Evolutionary conservation across 139 green algal species (phyloP), one percentile per base, ranked within the genome.

Genomic region (Picochlorum sp.): DNA sequence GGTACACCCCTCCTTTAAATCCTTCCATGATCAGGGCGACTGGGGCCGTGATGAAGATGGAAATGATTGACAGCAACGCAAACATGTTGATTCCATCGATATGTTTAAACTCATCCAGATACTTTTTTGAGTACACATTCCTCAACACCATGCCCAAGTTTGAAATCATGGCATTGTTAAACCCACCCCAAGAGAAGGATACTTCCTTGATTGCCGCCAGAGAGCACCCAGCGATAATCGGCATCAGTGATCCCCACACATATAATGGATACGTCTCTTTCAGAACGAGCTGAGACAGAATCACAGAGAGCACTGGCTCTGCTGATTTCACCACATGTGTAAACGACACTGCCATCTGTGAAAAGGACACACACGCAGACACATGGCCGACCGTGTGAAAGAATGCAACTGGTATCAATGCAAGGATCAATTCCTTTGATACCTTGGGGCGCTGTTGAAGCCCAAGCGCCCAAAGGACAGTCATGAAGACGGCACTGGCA

Each of bases 21-120:
- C 65, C 70, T 75, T 96, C 88, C 28, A 92, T 61, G 10, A 81
- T 14, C 24, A 85, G 41, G 0, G 86, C 83, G 7, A 77, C 76
- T 20, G 88, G 88, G n/a, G 77, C 60, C 66, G 82, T 90, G 72
- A 84, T 92, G 4, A 92, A 3, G 26, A 94, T 73, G 10, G 85
- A 90, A 2, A 82, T 77, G 54, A 94, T 87, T 63, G 83, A 91
- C 51, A 96, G 86, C 54, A 95, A 76, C 18, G 80, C 88, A 76
- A 95, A 96, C 55, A 96, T 79, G 77, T 96, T 96, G 77, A 94
- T 96, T 58, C 88, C 88, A 57, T 94, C 86, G n/a, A 95, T 85
- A 63, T 90, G 59, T 75, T 92, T 92, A 70, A 88, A 90, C 51
- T 94, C 77, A 31, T 77, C 82, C n/a, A 95, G 83, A 57, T 68